Percentiles rank a stretch among this genome's conserved stretches.
phyloP scores from a whole-genome alignment of 2,329 filamentous ascomycete species.

The Xylariomycetidae sp. region DNA sequence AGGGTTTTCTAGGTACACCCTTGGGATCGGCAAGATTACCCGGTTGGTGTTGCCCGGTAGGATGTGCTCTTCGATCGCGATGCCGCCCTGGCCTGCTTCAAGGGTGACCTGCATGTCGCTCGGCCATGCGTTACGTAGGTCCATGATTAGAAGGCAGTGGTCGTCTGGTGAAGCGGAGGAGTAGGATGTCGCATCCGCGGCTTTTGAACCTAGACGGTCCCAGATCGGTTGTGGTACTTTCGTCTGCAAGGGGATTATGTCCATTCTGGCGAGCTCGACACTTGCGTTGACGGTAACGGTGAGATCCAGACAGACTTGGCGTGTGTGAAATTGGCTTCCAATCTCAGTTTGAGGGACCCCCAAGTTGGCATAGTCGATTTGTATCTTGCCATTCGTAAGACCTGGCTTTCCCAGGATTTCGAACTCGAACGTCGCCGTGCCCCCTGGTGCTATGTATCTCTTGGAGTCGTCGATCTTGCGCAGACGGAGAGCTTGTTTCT shows the following conservation, averaged over 20 bases:
- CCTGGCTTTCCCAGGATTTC: slow-evolving; percentile 85
- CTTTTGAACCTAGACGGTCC: slow-evolving; percentile 36
- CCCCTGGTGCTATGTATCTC: slow-evolving; percentile 61
- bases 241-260: slow-evolving; percentile 69
- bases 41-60: slow-evolving; percentile 67
- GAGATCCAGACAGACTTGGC: slow-evolving; percentile 75
- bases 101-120: slow-evolving; percentile 68
- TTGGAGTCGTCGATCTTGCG: slow-evolving; percentile 46
- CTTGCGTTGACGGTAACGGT: slow-evolving; percentile 90
- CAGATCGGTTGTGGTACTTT: slow-evolving; percentile 60
- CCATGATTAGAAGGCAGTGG: slow-evolving; percentile 75
- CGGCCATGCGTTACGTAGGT: slow-evolving; percentile 88
- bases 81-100: slow-evolving; percentile 44
- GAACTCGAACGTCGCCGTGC: slow-evolving; percentile 69
- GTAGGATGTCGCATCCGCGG: slow-evolving; percentile 18
- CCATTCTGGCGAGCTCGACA: slow-evolving; percentile 74
- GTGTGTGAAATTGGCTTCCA: slow-evolving; percentile 72
- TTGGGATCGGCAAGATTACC: slow-evolving; percentile 69
- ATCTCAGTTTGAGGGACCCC: slow-evolving; percentile 65
- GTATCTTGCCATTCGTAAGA: slow-evolving; percentile 71
- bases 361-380: slow-evolving; percentile 84
- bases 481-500: slow-evolving; percentile 63
- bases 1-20: slow-evolving; percentile 71
- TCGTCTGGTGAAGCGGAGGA: slow-evolving; percentile 48
- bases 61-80: slow-evolving; percentile 50